Evolutionary conservation across 2,329 filamentous ascomycete species (phyloP).

Genomic region (Xylariaceae sp.): DNA sequence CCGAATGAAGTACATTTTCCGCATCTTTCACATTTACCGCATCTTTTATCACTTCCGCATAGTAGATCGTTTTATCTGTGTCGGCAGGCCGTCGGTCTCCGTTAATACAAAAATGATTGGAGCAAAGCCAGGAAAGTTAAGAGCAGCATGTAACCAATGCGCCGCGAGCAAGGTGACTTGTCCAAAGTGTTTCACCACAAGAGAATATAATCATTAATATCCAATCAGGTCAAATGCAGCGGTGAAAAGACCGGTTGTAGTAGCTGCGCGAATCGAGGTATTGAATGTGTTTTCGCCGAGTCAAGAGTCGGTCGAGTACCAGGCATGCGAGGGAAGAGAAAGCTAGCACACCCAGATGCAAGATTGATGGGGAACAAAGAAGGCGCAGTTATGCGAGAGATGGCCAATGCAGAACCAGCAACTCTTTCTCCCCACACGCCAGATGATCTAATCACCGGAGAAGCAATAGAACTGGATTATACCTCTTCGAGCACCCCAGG

Average conservation of each 20-base stretch:
- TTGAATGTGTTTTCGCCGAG: conserved; percentile 5
- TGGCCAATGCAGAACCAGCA: background rate
- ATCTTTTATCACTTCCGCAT: background rate
- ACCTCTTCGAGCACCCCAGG: conserved; percentile 1
- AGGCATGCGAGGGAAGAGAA: conserved; percentile 3
- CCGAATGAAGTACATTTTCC: background rate
- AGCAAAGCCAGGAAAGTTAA: conserved; percentile 5
- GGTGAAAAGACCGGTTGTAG: conserved; percentile 5
- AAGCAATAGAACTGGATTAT: background rate
- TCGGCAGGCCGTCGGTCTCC: background rate
- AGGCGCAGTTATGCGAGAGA: conserved; percentile 1
- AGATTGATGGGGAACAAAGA: background rate
- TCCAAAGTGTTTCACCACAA: background rate
- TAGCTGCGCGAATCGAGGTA: conserved; percentile 4
- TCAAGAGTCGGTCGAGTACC: conserved; percentile 4
- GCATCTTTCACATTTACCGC: background rate
- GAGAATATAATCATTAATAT: background rate
- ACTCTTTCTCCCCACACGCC: background rate
- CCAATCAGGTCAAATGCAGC: conserved; percentile 5
- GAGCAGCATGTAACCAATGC: conserved; percentile 6
- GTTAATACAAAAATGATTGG: background rate
- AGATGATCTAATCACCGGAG: background rate
- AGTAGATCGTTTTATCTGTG: background rate
- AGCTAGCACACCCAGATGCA: background rate
- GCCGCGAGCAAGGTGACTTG: conserved; percentile 2